Evolutionary conservation across 768 basidiomycete species (phyloP).

Genomic region (Russula griseocarnosa): DNA sequence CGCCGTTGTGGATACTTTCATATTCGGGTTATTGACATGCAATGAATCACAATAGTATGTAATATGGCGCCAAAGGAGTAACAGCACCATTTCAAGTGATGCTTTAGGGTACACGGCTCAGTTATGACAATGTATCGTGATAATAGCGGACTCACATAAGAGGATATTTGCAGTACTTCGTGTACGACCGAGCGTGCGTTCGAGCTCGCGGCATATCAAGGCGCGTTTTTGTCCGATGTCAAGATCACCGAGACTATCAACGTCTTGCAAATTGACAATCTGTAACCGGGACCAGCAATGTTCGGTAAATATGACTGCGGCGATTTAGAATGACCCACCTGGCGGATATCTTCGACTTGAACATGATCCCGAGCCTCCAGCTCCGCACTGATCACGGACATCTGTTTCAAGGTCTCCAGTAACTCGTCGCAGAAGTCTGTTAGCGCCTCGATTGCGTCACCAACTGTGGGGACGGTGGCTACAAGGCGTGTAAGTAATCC

Average conservation of each 20-base stretch:
- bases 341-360: slow-evolving; percentile 63
- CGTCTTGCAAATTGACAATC: slow-evolving; percentile 51
- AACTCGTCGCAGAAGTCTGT: slow-evolving; percentile 61
- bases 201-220: slow-evolving; percentile 60
- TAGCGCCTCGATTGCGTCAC: slow-evolving; percentile 66
- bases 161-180: slow-evolving; percentile 50
- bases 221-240: slow-evolving; percentile 66
- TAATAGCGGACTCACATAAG: slow-evolving; percentile 45
- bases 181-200: slow-evolving; percentile 40
- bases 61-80: slow-evolving; percentile 79
- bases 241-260: slow-evolving; percentile 57
- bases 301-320: not conserved
- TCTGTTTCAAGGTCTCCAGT: slow-evolving; percentile 56
- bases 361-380: slow-evolving; percentile 69
- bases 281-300: slow-evolving; percentile 28
- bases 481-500: not conserved
- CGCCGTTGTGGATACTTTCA: slow-evolving; percentile 42
- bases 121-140: not conserved
- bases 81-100: slow-evolving; percentile 71
- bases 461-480: slow-evolving; percentile 76
- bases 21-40: slow-evolving; percentile 38
- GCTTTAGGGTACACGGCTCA: slow-evolving; percentile 37
- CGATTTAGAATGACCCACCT: slow-evolving; percentile 42
- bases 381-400: slow-evolving; percentile 64
- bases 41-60: slow-evolving; percentile 53